Evolutionary conservation across 805 yeast genomes (phyloP).

Genomic region (Candida pseudofarinosa): DNA sequence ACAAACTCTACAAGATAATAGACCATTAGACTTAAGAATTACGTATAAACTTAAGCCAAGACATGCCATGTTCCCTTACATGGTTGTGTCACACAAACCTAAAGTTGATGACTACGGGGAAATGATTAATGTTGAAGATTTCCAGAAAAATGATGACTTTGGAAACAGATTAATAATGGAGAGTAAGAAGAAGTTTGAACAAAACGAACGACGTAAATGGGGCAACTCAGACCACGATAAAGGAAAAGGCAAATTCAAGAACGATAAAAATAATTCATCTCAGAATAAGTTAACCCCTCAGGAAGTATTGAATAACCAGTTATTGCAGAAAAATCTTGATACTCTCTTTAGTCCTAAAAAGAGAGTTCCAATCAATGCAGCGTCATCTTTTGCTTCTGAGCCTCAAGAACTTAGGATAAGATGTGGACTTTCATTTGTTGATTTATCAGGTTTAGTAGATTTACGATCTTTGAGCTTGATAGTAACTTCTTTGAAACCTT

Average conservation of each 20-base stretch:
- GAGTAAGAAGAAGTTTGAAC: constrained; percentile 35
- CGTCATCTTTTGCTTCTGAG: constrained; percentile 14
- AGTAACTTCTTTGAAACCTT: constrained; percentile 74
- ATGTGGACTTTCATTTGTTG: constrained; percentile 74
- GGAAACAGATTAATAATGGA: constrained; percentile 31
- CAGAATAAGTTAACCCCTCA: constrained; percentile 37
- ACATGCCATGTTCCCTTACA: constrained; percentile 74
- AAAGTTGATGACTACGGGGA: constrained; percentile 88
- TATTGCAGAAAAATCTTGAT: constrained; percentile 41
- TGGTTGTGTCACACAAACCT: constrained; percentile 42
- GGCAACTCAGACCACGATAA: constrained; percentile 15
- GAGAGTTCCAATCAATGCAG: constrained; percentile 25
- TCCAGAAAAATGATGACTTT: constrained; percentile 51
- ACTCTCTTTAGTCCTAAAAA: constrained; percentile 50
- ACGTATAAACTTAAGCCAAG: constrained; percentile 42
- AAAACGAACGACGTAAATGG: constrained; percentile 26
- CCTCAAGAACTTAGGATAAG: constrained; percentile 44
- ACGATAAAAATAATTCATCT: constrained; percentile 15
- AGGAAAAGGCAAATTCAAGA: constrained; percentile 16
- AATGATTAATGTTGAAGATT: constrained; percentile 61
- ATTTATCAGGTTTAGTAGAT: constrained; percentile 81
- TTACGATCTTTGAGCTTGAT: constrained; percentile 75
- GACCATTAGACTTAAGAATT: constrained; percentile 52
- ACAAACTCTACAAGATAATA: constrained; percentile 35
- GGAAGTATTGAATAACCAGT: constrained; percentile 37